Base-by-base conservation (phyloP, 2,329 filamentous ascomycete species). In the Albifimbria verrucaria region DNA sequence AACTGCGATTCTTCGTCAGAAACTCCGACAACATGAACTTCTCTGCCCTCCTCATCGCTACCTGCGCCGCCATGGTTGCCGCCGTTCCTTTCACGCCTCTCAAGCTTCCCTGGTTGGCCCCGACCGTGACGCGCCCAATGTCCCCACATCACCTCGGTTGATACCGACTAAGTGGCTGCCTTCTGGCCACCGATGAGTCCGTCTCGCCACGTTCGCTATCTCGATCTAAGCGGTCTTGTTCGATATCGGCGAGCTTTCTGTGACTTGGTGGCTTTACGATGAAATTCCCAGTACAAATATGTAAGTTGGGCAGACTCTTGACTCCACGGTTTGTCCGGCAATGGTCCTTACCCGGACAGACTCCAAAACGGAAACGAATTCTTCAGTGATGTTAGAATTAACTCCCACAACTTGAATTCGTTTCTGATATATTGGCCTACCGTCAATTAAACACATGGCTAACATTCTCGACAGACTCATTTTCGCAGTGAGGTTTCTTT, bases 21-120 rank as follows among this genome's bases (percentile, higher is more conserved):
- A 28, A 18, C 0, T 18, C 9, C 51, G 36, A 18, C 55, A 59
- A 52, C 0, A 66, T 65, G 64, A 61, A 62, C 48, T 52, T 56
- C 21, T 53, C 54, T 17, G 53, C 56, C 45, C 21, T 65, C 22
- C 41, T 65, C 32, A 49, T 55, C 46, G 50, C 56, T 36, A 49
- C 56, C n/a, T 61, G 54, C 41, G 62, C 60, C 21, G 55, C 56
- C 24, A 48, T 56, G 4, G 60, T 49, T 23, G 39, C 59, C 23
- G 62, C 63, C 4, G 47, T 51, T 12, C 62, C 62, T 5, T 56
- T 57, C 20, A 53, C 52, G n/a, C 46, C 54, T 1, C 59, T 61
- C 46, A 50, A 49, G 20, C 7, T 50, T 43, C 28, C 17, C 1
- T 24, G 39, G 20, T 12, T 9, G 9, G 10, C 11, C 23, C 50